These are phyloP conservation scores for Lipomyces mesembrius DNA, from an alignment of 805 yeast genomes.

Conservation along the genomic window DNA sequence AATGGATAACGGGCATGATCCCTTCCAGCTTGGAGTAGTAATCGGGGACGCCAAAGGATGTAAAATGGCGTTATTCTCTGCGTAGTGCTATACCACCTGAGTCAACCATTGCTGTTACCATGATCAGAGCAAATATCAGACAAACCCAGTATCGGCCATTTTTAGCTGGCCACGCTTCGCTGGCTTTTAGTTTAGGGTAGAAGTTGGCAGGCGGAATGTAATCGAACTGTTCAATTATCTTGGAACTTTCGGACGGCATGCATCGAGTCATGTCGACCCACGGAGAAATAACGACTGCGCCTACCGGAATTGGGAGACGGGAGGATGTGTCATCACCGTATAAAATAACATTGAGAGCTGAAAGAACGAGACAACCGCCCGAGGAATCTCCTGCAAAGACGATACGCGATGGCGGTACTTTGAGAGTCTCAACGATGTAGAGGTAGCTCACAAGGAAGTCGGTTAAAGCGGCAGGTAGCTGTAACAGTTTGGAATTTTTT, in stretches of 20 bases:
- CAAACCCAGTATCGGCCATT: constrained; percentile 30
- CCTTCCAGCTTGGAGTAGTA: constrained; percentile 27
- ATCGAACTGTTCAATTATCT: constrained; percentile 24
- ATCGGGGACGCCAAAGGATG: constrained; percentile 36
- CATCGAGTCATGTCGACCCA: constrained; percentile 36
- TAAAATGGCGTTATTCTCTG: constrained; percentile 31
- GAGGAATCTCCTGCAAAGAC: constrained; percentile 37
- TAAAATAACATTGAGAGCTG: constrained; percentile 20
- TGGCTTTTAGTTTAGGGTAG: constrained; percentile 28
- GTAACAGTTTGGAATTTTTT: not conserved
- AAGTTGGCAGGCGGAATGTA: constrained; percentile 32
- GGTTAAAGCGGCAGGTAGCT: constrained; percentile 29
- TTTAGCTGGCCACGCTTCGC: constrained; percentile 30
- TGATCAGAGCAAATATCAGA: not conserved
- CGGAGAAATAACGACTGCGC: constrained; percentile 31
- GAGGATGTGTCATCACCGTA: constrained; percentile 12
- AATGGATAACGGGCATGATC: constrained; percentile 28
- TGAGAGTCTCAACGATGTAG: constrained; percentile 16
- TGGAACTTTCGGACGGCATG: constrained; percentile 33
- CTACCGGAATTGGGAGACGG: constrained; percentile 36
- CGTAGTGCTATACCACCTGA: constrained; percentile 18
- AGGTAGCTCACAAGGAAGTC: constrained; percentile 26
- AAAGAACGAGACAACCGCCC: constrained; percentile 30
- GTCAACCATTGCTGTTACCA: not conserved
- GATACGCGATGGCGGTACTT: constrained; percentile 25